Evolutionary conservation across 1,284 basidiomycete species (phyloP), one percentile per base, ranked within the genome.

Genomic region (Fomitopsis palustris): DNA sequence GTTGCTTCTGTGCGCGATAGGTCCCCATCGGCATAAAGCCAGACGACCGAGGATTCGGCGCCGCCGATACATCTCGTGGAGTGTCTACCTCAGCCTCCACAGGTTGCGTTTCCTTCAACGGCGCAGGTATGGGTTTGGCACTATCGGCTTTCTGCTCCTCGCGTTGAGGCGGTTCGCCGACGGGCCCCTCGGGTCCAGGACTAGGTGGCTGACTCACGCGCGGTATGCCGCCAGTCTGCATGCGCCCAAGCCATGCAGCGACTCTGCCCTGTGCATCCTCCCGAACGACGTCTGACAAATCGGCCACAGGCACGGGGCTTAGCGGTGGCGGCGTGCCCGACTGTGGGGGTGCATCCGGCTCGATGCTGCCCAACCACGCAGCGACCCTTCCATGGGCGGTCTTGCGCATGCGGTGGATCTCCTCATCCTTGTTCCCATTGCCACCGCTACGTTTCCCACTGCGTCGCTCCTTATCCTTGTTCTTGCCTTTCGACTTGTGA

Each of bases 341-440:
- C 33, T 59, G 61, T 19, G 80, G 82, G 2, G 83, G 77, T 12
- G 71, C 74, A 33, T 77, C 81, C 10, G 81, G 76, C 56, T 85
- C 83, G 53, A 90, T 82, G 21, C 75, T 80, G 41, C 85, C 87
- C 58, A 92, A 65, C 89, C 89, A 92, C 14, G 85, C 87, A n/a
- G 88, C 78, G 14, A 92, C 84, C n/a, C 87, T 75, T 3, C 87
- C 87, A 61, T 87, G 87, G 17, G 85, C 83, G 51, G 81, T 82
- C 62, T 77, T 73, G 47, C 77, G 72, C 53, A 82, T 67, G 57
- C 78, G 73, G 35, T 74, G 70, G 33, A 73, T 68, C 51, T 78
- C 78, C 9, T 69, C 67, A 47, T 73, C 70, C 59, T 69, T 70
- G 19, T 49, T 53, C 2, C 64, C 61, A 9, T 56, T 56, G 49